A percentile compares a stretch with the other conserved stretches of the same genome.
Evolutionary conservation across 2,329 filamentous ascomycete genomes (phyloP).

Genomic region (Cercospora zeae-maydis): DNA sequence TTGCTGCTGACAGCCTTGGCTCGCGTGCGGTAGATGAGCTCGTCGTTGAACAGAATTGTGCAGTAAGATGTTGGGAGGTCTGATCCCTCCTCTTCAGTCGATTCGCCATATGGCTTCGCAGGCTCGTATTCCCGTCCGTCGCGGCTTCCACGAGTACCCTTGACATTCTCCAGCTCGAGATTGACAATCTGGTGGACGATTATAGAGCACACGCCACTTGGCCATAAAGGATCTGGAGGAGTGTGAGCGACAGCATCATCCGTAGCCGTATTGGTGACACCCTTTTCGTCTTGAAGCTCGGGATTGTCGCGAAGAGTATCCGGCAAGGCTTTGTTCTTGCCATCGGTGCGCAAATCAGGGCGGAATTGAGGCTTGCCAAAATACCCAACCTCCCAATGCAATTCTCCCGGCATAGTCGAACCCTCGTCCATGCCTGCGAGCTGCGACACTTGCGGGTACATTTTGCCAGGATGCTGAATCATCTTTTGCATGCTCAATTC

Average conservation of each 20-base stretch:
- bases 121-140: constrained; percentile 87
- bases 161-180: constrained; percentile 84
- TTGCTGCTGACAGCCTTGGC: constrained; percentile 90
- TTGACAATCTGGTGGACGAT: constrained; percentile 94
- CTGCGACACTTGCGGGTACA: constrained; percentile 85
- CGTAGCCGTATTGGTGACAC: constrained; percentile 64
- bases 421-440: constrained; percentile 78
- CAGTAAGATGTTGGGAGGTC: constrained; percentile 88
- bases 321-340: constrained; percentile 75
- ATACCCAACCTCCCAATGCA: constrained; percentile 95
- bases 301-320: constrained; percentile 68
- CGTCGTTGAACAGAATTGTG: constrained; percentile 85
- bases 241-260: constrained; percentile 87
- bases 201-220: constrained; percentile 80
- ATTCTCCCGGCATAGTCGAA: constrained; percentile 84
- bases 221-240: constrained; percentile 94
- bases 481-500: constrained; percentile 92
- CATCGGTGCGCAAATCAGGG: constrained; percentile 77
- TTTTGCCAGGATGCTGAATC: constrained; percentile 87
- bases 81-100: constrained; percentile 76
- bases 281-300: constrained; percentile 84
- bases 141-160: constrained; percentile 75
- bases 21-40: constrained; percentile 88
- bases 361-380: constrained; percentile 89
- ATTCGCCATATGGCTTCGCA: constrained; percentile 77